phyloP scores from a whole-genome alignment of 2,329 filamentous ascomycete genomes.

The Ceratocystiopsis minuta region DNA sequence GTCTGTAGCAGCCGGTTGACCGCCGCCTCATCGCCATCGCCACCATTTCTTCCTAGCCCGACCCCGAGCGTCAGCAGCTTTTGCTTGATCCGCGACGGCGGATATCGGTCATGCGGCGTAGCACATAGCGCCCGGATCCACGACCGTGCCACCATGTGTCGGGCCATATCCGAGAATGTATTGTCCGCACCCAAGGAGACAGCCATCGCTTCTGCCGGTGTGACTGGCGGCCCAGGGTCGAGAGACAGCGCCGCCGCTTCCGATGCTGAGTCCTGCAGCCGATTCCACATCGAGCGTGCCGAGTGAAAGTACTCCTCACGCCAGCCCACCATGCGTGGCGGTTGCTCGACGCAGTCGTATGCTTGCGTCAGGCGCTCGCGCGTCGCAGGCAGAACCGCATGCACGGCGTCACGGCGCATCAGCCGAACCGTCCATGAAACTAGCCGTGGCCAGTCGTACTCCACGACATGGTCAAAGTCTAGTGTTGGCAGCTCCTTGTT shows the following conservation, averaged over 20 bases:
- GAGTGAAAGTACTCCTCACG: slow-evolving; percentile 38
- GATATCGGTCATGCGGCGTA: slow-evolving; percentile 32
- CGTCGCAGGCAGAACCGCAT: slow-evolving; percentile 26
- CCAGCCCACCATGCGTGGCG: slow-evolving; percentile 21
- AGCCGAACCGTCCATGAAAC: slow-evolving; percentile 48
- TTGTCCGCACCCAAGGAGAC: neutral
- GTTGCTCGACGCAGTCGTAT: too few species aligned
- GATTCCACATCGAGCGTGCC: slow-evolving; percentile 35
- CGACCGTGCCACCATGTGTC: slow-evolving; percentile 7
- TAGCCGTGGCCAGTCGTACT: slow-evolving; percentile 50
- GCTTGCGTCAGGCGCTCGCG: slow-evolving; percentile 23
- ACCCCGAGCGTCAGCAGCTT: slow-evolving; percentile 29
- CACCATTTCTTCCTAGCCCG: slow-evolving; percentile 6
- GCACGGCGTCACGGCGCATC: slow-evolving; percentile 19
- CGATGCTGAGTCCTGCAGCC: slow-evolving; percentile 35
- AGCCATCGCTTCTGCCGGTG: slow-evolving; percentile 1
- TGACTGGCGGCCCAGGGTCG: slow-evolving; percentile 1
- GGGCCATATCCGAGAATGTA: neutral
- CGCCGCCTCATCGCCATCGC: slow-evolving; percentile 14
- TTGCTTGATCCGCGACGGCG: slow-evolving; percentile 26
- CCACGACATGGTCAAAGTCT: slow-evolving; percentile 41
- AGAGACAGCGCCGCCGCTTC: slow-evolving; percentile 24
- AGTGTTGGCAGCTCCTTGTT: slow-evolving; percentile 40
- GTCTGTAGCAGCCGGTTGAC: slow-evolving; percentile 27
- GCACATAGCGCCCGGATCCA: slow-evolving; percentile 43